phyloP scores from a whole-genome alignment of 208 protist genomes.

The Acanthamoeba sp. region DNA sequence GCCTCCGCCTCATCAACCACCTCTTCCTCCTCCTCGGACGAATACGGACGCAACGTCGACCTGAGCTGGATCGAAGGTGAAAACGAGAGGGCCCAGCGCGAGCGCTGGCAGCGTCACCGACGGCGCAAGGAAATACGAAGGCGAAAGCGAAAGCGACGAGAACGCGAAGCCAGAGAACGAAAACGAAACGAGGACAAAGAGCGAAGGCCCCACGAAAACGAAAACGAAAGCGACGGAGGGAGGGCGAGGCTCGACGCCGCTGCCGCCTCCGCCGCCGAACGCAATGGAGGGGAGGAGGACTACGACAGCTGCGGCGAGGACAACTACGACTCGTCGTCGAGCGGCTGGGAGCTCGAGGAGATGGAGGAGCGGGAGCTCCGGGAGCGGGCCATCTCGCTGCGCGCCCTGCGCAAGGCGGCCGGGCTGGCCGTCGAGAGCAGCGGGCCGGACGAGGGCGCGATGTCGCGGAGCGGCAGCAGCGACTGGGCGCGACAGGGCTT shows the following conservation, averaged over 20 bases:
- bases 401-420: constrained; percentile 31
- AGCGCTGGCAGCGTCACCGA: constrained; percentile 35
- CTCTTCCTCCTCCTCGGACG: constrained; percentile 22
- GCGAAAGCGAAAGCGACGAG: constrained; percentile 31
- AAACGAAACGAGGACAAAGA: constrained; percentile 10
- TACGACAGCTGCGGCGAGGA: not conserved
- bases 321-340: constrained; percentile 48
- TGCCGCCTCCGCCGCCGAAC: not conserved
- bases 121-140: constrained; percentile 12
- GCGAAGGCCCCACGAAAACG: not conserved
- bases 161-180: constrained; percentile 48
- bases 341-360: constrained; percentile 49
- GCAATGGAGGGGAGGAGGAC: not conserved
- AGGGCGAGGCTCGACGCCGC: not conserved
- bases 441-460: not conserved
- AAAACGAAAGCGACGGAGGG: not conserved
- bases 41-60: constrained; percentile 34
- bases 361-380: constrained; percentile 40
- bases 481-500: constrained; percentile 14
- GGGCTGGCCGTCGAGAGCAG: not conserved
- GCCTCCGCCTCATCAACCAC: not conserved
- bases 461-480: not conserved
- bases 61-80: constrained; percentile 41
- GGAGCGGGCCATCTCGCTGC: constrained; percentile 21
- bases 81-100: constrained; percentile 20